phyloP scores from a whole-genome alignment of 2,329 filamentous ascomycete genomes.

The Aspergillus sp. region DNA sequence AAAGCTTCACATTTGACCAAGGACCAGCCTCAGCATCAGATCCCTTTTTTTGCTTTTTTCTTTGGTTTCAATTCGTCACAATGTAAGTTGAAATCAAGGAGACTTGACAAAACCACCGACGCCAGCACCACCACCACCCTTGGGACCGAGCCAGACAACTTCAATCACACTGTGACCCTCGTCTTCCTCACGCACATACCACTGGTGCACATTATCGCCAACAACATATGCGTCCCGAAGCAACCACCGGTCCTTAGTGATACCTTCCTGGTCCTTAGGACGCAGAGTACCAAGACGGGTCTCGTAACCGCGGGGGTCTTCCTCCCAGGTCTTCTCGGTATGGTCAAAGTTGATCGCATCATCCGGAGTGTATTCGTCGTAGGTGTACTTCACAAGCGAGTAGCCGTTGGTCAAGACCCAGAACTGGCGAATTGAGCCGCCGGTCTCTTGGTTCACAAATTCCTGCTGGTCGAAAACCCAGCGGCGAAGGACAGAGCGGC shows the following conservation, averaged over 20 bases:
- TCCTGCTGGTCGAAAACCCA: constrained; percentile 38
- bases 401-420: constrained; percentile 40
- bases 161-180: constrained; percentile 37
- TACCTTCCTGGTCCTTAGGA: constrained; percentile 30
- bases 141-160: constrained; percentile 37
- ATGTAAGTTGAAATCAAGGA: constrained; percentile 10
- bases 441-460: constrained; percentile 27
- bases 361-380: constrained; percentile 27
- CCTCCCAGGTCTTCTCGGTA: constrained; percentile 38
- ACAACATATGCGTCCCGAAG: constrained; percentile 31
- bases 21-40: constrained; percentile 27
- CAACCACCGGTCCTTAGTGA: constrained; percentile 36
- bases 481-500: constrained; percentile 35
- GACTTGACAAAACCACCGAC: constrained; percentile 22
- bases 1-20: constrained; percentile 20
- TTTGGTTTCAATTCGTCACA: constrained; percentile 9
- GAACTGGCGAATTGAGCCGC: constrained; percentile 30
- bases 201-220: constrained; percentile 37
- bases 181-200: constrained; percentile 34
- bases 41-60: constrained; percentile 12
- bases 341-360: constrained; percentile 37
- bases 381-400: constrained; percentile 36
- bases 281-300: constrained; percentile 33
- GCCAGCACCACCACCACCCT: constrained; percentile 30
- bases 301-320: constrained; percentile 35